These are phyloP conservation scores for Ceratocystis papillata DNA, from an alignment of 2,329 filamentous ascomycete species.

Conservation along the genomic window DNA sequence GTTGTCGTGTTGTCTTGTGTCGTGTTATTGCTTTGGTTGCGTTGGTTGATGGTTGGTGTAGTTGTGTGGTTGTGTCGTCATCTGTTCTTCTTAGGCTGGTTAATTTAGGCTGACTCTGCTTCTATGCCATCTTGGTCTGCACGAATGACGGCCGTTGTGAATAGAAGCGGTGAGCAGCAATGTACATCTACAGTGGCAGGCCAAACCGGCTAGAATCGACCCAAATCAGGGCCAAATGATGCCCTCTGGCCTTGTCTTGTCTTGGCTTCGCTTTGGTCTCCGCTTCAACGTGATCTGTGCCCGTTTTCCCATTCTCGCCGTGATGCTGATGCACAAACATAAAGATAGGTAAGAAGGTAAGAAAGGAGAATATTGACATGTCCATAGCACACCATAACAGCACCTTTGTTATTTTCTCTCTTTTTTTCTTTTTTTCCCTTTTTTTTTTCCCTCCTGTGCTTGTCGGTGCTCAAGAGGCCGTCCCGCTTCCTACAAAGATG, in stretches of 20 bases:
- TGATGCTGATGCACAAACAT: background rate
- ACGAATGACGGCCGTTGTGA: background rate
- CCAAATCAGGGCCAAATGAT: no score
- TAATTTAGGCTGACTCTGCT: constrained; percentile 1
- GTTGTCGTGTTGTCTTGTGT: background rate
- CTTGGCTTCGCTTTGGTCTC: background rate
- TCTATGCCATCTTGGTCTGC: constrained; percentile 3
- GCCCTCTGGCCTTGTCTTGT: background rate
- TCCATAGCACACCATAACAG: background rate
- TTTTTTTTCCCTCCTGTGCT: no score
- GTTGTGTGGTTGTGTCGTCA: constrained; percentile 7
- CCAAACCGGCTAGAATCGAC: no score
- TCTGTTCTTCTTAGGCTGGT: background rate
- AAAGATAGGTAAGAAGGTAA: background rate
- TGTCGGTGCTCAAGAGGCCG: no score
- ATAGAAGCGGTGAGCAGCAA: constrained; percentile 8
- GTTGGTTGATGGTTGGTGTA: no score
- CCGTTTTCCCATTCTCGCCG: background rate
- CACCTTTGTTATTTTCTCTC: background rate
- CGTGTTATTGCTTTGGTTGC: background rate
- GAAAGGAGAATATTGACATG: background rate
- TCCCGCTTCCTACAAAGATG: no score
- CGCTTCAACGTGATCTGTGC: background rate
- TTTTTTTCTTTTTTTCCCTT: background rate
- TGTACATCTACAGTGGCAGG: background rate